phyloP scores from a whole-genome alignment of 179 eudicot genomes.

The Camellia oleifera region DNA sequence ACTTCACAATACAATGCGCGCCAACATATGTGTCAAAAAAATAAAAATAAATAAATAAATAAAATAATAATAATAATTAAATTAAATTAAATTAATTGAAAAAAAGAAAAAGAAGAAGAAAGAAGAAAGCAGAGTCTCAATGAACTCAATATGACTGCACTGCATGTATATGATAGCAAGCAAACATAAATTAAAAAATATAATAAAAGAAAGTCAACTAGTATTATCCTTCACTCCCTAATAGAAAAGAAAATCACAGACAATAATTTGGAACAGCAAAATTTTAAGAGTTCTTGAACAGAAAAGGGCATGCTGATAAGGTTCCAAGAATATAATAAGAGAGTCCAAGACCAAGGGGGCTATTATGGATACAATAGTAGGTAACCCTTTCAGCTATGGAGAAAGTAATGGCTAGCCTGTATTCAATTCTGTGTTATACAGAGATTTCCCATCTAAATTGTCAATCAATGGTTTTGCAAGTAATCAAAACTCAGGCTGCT shows the following conservation, averaged over 20 bases:
- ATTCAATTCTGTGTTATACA: slow-evolving; percentile 19
- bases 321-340: neutral
- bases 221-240: neutral
- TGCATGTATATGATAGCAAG: no score
- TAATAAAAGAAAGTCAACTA: neutral
- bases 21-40: no score
- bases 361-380: no score
- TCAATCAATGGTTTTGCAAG: slow-evolving; percentile 51
- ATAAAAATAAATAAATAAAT: no score
- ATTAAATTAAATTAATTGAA: no score
- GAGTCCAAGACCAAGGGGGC: neutral
- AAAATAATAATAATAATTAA: no score
- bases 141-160: no score
- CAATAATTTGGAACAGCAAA: neutral
- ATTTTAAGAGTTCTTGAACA: neutral
- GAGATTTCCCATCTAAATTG: slow-evolving; percentile 3
- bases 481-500: slow-evolving; percentile 88
- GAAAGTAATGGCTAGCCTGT: neutral
- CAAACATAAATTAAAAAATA: no score
- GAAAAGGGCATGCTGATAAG: neutral
- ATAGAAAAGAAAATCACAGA: neutral
- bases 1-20: no score
- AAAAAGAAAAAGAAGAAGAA: no score
- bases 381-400: no score
- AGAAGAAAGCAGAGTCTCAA: no score